These are phyloP conservation scores for Zygosaccharomyces pseudorouxii DNA, from an alignment of 805 yeast species.

Conservation along the genomic window DNA sequence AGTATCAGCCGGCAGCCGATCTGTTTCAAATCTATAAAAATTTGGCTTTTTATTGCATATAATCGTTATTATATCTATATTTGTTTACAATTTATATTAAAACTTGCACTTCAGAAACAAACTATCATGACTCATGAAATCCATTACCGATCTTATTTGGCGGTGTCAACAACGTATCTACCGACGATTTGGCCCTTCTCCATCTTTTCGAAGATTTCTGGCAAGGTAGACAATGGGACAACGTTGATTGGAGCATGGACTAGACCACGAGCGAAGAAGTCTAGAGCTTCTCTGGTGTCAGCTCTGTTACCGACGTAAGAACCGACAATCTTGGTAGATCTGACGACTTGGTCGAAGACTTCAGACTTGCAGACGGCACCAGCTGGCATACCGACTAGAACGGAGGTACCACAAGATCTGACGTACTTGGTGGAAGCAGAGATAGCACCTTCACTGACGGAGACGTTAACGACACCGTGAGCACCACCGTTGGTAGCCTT, in stretches of 20 bases:
- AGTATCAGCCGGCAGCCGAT: too few species aligned
- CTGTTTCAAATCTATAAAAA: neutral
- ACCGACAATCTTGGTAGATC: conserved; percentile 67
- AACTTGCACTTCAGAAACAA: neutral
- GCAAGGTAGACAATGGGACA: conserved; percentile 67
- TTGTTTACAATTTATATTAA: neutral
- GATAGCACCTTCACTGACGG: conserved; percentile 67
- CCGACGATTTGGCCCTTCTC: conserved; percentile 78
- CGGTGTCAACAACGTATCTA: conserved; percentile 76
- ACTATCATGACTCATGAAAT: conserved; percentile 4
- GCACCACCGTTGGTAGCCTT: conserved; percentile 67
- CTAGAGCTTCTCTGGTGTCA: conserved; percentile 75
- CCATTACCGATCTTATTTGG: conserved; percentile 37
- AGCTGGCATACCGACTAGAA: conserved; percentile 73
- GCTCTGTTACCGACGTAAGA: conserved; percentile 88
- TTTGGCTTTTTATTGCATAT: neutral
- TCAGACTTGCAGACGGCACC: conserved; percentile 66
- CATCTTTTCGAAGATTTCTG: conserved; percentile 67
- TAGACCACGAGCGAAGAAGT: conserved; percentile 63
- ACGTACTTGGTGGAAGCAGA: conserved; percentile 55
- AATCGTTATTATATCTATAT: neutral
- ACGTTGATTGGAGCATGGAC: conserved; percentile 67
- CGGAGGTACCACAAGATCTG: conserved; percentile 66
- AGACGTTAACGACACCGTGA: conserved; percentile 71
- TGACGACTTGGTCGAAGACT: conserved; percentile 70